Percentiles rank a stretch among this genome's conserved stretches.
These are phyloP conservation scores for Eimeria sp. DNA, from an alignment of 169 alveolate genomes.

Conservation along the genomic window DNA sequence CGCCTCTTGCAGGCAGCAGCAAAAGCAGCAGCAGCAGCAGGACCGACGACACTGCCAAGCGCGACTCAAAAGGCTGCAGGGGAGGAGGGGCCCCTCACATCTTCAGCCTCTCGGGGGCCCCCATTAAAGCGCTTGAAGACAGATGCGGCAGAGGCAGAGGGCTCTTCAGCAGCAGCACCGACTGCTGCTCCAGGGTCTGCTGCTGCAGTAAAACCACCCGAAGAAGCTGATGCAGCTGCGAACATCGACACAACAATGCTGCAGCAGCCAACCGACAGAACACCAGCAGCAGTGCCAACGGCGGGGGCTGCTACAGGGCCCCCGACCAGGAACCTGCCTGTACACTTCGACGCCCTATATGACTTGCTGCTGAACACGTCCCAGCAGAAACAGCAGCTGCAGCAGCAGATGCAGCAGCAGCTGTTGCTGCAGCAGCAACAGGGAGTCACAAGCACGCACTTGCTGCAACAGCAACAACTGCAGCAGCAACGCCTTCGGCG, in stretches of 20 bases:
- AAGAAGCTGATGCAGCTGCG: constrained; percentile 3
- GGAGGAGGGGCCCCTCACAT: constrained; percentile 23
- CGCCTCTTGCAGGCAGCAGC: constrained; percentile 39
- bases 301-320: constrained; percentile 1
- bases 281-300: not conserved
- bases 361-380: constrained; percentile 58
- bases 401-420: constrained; percentile 46
- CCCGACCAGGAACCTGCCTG: constrained; percentile 13
- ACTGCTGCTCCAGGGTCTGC: constrained; percentile 20
- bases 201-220: constrained; percentile 28
- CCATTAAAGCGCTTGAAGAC: constrained; percentile 35
- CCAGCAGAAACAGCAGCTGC: constrained; percentile 43
- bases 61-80: not conserved
- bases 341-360: constrained; percentile 19
- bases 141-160: constrained; percentile 21
- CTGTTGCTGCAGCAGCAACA: constrained; percentile 41
- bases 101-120: constrained; percentile 35
- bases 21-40: constrained; percentile 57
- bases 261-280: constrained; percentile 15
- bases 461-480: constrained; percentile 33
- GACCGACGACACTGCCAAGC: not conserved
- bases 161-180: not conserved
- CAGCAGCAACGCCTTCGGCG: constrained; percentile 42
- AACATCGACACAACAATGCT: not conserved
- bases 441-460: constrained; percentile 19